Base-by-base conservation (phyloP, 169 alveolate genomes). In the Pseudocohnilembus persalinus region DNA sequence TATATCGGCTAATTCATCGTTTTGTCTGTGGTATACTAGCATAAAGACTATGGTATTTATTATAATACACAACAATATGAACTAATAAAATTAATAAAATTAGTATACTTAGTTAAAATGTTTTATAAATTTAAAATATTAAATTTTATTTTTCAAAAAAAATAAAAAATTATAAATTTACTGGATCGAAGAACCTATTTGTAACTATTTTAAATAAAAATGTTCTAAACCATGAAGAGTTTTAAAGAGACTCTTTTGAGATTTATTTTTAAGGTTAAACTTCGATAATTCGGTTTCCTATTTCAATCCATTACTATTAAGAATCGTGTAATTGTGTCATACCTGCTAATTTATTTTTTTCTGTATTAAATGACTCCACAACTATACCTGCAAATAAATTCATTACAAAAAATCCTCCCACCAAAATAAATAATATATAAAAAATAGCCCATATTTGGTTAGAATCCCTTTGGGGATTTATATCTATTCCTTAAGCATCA, bases 371-470 rank as follows among this genome's bases (percentile, higher is more conserved):
- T 15, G 82, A 74, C n/a, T 92, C 95, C 28, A 92, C 93, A 34
- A 93, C 92, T 31, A 93, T 96, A 15, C 97, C 97, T 31, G 94
- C 89, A 83, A 94, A 96, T 81, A 96, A 78, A 82, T 96, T 96
- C 77, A 96, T 89, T 79, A 96, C 85, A 91, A 94, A 96, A 88
- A 96, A 96, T 0, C 95, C 88, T 20, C 94, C 90, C 25, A 94
- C 82, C 74, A 94, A 93, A 24, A 96, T 92, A 89, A 93, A 96
- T 31, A 89, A 79, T 28, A 94, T 93, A 81, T 92, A 94, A 28
- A 87, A 88, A 33, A 94, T 35, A 65, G 95, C 90, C 33, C 88
- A 87, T n/a, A 75, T 75, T 0, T 93, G 96, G 31, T 84, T 89
- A 68, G 85, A 32, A 82, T 93, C 88, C 20, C 77, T 74, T 68